phyloP scores from a whole-genome alignment of 1,139 yeast genomes.

The Saccharomyces hybrid region DNA sequence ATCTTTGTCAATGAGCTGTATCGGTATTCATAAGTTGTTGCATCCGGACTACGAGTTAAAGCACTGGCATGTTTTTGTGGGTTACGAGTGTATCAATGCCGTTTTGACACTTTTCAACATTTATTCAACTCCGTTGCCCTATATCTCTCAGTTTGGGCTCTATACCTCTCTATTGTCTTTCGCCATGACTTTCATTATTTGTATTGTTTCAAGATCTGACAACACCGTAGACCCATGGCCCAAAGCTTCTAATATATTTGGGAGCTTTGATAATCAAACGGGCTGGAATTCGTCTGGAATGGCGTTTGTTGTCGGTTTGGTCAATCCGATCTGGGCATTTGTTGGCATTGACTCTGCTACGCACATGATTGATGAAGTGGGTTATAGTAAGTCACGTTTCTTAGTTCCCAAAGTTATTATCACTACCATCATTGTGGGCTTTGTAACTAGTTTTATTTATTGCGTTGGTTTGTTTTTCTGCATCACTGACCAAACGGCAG shows the following conservation, averaged over 20 bases:
- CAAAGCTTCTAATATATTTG: constrained; percentile 42
- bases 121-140: constrained; percentile 34
- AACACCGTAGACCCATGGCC: constrained; percentile 33
- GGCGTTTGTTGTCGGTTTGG: constrained; percentile 53
- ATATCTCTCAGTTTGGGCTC: constrained; percentile 38
- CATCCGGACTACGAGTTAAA: constrained; percentile 39
- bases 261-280: constrained; percentile 42
- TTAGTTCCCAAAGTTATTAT: constrained; percentile 50
- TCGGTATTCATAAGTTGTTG: constrained; percentile 43
- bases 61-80: constrained; percentile 48
- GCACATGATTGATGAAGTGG: constrained; percentile 53
- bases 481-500: constrained; percentile 41
- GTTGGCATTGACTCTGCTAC: constrained; percentile 55
- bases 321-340: constrained; percentile 56
- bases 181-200: constrained; percentile 41
- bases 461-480: constrained; percentile 52
- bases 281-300: constrained; percentile 50
- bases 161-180: constrained; percentile 44
- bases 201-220: constrained; percentile 43
- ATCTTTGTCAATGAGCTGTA: constrained; percentile 41
- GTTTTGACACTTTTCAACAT: constrained; percentile 32
- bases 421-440: constrained; percentile 51
- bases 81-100: constrained; percentile 33
- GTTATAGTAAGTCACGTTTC: constrained; percentile 36
- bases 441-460: constrained; percentile 38